Evolutionary conservation across 2,329 filamentous ascomycete species (phyloP).

Genomic region (Teratosphaeria destructans): DNA sequence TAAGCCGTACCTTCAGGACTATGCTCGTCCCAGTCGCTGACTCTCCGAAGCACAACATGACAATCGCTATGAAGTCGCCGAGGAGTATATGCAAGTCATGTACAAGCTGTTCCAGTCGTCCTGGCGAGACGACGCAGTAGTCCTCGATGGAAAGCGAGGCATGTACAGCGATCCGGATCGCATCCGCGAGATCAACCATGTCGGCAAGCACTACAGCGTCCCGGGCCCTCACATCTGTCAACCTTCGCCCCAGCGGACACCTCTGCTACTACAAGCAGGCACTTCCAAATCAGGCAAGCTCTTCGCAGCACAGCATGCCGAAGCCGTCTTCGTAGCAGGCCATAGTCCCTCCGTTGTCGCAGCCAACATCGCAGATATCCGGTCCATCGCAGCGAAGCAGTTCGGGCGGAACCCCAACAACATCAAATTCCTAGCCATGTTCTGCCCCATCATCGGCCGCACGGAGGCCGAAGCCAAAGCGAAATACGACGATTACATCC

Average conservation of each 20-base stretch:
- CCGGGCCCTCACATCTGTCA: constrained; percentile 8
- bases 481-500: constrained; percentile 51
- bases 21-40: background rate
- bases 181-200: constrained; percentile 50
- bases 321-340: constrained; percentile 50
- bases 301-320: constrained; percentile 60
- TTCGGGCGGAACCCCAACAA: constrained; percentile 47
- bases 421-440: constrained; percentile 58
- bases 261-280: constrained; percentile 57
- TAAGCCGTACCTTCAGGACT: background rate
- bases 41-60: background rate
- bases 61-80: constrained; percentile 49
- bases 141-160: constrained; percentile 44
- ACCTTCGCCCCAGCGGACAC: constrained; percentile 31
- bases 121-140: constrained; percentile 47
- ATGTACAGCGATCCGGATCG: constrained; percentile 47
- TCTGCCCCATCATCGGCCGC: constrained; percentile 53
- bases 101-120: constrained; percentile 40
- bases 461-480: constrained; percentile 56
- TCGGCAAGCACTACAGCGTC: constrained; percentile 34
- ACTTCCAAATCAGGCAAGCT: constrained; percentile 55
- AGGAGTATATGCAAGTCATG: constrained; percentile 51
- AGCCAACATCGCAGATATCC: background rate
- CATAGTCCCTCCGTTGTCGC: constrained; percentile 25
- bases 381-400: background rate